Evolutionary conservation across 768 basidiomycete species (phyloP).

Genomic region (Lactarius vividus): DNA sequence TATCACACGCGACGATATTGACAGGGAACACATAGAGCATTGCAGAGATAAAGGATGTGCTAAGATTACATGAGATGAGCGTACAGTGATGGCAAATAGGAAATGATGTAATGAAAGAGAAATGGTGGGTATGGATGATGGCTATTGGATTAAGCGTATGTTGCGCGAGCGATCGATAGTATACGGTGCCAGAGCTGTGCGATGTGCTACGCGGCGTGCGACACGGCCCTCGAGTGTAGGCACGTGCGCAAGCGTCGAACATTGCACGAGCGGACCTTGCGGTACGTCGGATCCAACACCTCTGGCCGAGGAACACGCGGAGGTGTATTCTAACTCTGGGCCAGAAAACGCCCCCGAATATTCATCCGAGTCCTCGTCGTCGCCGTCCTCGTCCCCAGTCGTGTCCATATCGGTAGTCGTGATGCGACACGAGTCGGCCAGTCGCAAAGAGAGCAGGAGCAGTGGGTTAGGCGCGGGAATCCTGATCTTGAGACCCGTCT

Average conservation of each 20-base stretch:
- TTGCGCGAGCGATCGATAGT: background rate
- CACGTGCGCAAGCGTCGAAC: background rate
- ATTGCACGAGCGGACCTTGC: background rate
- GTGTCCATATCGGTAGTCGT: background rate
- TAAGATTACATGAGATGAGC: background rate
- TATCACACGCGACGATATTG: background rate
- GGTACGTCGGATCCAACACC: background rate
- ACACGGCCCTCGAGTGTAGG: background rate
- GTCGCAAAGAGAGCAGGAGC: slow-evolving; percentile 18
- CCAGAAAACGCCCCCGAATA: background rate
- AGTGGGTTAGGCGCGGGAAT: slow-evolving; percentile 19
- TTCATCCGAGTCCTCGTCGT: background rate
- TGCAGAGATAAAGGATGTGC: background rate
- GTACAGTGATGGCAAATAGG: background rate
- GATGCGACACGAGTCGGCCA: slow-evolving; percentile 16
- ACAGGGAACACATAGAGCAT: background rate
- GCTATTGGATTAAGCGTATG: background rate
- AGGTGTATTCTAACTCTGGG: background rate
- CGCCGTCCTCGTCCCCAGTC: background rate
- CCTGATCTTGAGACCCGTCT: slow-evolving; percentile 23
- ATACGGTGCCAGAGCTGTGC: slow-evolving; percentile 13
- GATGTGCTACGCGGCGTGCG: slow-evolving; percentile 11
- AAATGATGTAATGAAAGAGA: background rate
- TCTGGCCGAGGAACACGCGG: background rate
- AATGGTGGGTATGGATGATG: background rate